These are phyloP conservation scores for Aspergillus fischeri DNA, from an alignment of 2,329 filamentous ascomycete species.

Conservation along the genomic window DNA sequence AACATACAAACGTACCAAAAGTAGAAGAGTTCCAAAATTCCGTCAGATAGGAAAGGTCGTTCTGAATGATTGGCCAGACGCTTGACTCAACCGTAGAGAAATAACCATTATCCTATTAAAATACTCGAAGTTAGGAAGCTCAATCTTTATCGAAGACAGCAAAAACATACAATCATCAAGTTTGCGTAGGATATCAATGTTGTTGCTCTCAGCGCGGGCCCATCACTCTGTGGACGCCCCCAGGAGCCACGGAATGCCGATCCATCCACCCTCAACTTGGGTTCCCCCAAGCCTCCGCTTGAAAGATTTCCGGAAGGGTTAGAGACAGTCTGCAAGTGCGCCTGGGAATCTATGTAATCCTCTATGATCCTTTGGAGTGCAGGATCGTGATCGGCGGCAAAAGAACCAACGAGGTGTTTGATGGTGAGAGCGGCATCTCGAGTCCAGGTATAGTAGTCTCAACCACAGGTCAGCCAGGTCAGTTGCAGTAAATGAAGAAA, in stretches of 20 bases:
- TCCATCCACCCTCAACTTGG: constrained; percentile 66
- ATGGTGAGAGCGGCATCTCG: constrained; percentile 69
- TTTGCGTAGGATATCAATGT: constrained; percentile 70
- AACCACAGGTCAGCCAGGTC: not conserved
- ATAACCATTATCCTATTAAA: constrained; percentile 47
- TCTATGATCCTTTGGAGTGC: constrained; percentile 60
- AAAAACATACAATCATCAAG: constrained; percentile 55
- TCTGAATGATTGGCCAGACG: constrained; percentile 69
- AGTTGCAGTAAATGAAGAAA: not conserved
- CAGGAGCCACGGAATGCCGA: constrained; percentile 60
- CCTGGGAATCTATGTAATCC: constrained; percentile 65
- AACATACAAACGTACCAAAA: constrained; percentile 44
- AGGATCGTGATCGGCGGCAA: constrained; percentile 55
- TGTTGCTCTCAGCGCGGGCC: constrained; percentile 70
- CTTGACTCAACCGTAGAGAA: constrained; percentile 48
- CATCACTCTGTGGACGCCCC: constrained; percentile 77
- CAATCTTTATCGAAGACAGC: not conserved
- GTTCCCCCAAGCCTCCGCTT: constrained; percentile 59
- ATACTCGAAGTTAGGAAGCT: not conserved
- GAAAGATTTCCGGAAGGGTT: constrained; percentile 63
- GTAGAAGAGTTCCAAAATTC: constrained; percentile 64
- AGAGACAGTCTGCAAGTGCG: constrained; percentile 60
- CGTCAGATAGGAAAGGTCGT: constrained; percentile 69
- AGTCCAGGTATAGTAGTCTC: constrained; percentile 77
- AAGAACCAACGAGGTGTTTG: constrained; percentile 65